Evolutionary conservation across 176 grass and related monocot species (phyloP), one percentile per base, ranked within the genome.

Genomic region (Musa schizocarpa): DNA sequence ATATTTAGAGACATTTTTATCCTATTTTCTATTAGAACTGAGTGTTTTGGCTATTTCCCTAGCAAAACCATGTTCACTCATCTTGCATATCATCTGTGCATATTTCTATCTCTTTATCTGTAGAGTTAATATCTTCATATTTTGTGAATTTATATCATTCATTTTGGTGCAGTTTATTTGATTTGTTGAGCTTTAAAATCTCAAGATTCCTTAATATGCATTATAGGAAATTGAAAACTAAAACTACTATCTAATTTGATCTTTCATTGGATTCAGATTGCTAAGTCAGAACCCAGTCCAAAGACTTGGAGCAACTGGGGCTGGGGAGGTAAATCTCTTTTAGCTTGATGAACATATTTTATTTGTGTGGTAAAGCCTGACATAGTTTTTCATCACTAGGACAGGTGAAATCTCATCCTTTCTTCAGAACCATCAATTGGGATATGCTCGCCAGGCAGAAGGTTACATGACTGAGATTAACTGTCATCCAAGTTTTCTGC

Each of bases 361-460:
- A 21, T 52, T 54, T 54, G 24, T 50, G 11, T 50, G 54, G 16
- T 72, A 17, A 11, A 52, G 22, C 73, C 82, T 92, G 79, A 89
- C 82, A 81, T 72, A 86, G 69, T 65, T 87, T 43, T 73, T 77
- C 10, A 72, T 4, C 83, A 85, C 86, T 93, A 98, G 88, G 88
- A 84, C 95, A 98, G 95, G 90, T 98, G 81, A 98, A 98, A 79
- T 84, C 82, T 14, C 95, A 98, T 94, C 82, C 95, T 11, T 98
- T 98, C 81, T 94, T 98, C 67, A 87, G 83, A 65, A 86, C 69
- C 76, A 89, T 93, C 69, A 94, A 98, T 69, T 98, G 95, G 95
- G 84, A 94, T 50, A 94, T 93, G 95, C 76, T 98, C 77, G 82
- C 90, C 23, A 83, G 84, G 52, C 95, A 98, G 79, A 90, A 91